Evolutionary conservation across 2,329 filamentous ascomycete species (phyloP), one percentile per base, ranked within the genome.

Genomic region (Venturiaceae sp.): DNA sequence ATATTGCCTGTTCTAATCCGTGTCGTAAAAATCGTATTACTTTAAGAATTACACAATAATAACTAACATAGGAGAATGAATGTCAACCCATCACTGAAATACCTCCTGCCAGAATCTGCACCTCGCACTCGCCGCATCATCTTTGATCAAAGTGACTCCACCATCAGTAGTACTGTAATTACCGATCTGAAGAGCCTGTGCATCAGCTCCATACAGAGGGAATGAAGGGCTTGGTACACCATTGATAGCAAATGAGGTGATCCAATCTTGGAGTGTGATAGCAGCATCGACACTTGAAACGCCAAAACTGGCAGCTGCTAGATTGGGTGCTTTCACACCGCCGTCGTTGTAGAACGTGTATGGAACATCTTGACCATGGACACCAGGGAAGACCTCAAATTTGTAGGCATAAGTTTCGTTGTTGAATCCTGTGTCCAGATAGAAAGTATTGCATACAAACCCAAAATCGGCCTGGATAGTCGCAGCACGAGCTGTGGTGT

Each of bases 361-460:
- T n/a, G 72, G 60, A 3, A 81, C 63, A 62, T 84, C 82, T 55
- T 74, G 66, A 19, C 75, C 79, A 64, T 84, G 82, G 36, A 80
- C 69, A 7, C 73, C 80, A 0, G 80, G 80, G 0, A 76, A 76
- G 1, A 81, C 72, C 23, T 74, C 70, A 64, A 83, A 84, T 26
- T 77, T 67, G 68, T 83, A 83, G 1, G 72, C 71, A 65, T 78
- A 79, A 0, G 77, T 78, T 9, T 72, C 55, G 66, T 79, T 78
- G 11, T 65, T 63, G 66, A 70, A 77, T 7, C 75, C 80, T 1
- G 67, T 69, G 58, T 74, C 72, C 3, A 83, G 70, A 63, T 74
- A 81, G 64, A 76, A 72, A 14, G 79, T 75, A 63, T 80, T 80
- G 73, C 81, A 83, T 16, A 68, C 71, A 63, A 81, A 79, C 59